Evolutionary conservation across 805 yeast species (phyloP).

Genomic region (Trichomonascus vanleenenianus): DNA sequence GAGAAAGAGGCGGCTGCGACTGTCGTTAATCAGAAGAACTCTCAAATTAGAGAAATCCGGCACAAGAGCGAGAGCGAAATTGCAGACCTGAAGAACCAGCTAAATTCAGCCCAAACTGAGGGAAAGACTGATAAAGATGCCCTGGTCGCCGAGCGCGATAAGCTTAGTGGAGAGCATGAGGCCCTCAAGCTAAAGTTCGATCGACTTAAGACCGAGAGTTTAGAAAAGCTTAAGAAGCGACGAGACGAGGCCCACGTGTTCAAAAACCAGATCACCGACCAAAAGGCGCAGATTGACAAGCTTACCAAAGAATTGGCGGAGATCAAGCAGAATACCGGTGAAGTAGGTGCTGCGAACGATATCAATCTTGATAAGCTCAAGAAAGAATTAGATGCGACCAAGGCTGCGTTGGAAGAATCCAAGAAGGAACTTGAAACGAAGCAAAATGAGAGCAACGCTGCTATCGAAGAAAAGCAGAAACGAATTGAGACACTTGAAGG

Average conservation of each 20-base stretch:
- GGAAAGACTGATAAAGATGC: not conserved
- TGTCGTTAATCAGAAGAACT: slow-evolving; percentile 3
- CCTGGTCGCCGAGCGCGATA: slow-evolving; percentile 8
- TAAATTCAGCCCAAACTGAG: not conserved
- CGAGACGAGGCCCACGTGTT: slow-evolving; percentile 12
- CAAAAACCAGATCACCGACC: slow-evolving; percentile 8
- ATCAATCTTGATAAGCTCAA: not conserved
- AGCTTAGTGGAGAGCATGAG: slow-evolving; percentile 8
- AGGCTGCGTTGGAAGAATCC: slow-evolving; percentile 21
- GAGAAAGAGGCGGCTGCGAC: not conserved
- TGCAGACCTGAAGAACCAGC: too few species aligned
- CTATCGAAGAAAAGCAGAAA: slow-evolving; percentile 15
- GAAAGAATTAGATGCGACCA: slow-evolving; percentile 7
- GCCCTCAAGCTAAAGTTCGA: slow-evolving; percentile 12
- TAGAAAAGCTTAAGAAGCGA: slow-evolving; percentile 19
- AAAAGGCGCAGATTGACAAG: slow-evolving; percentile 5
- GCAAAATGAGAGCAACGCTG: not conserved
- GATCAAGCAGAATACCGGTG: not conserved
- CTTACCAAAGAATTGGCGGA: slow-evolving; percentile 7
- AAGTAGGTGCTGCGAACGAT: not conserved
- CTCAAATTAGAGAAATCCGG: slow-evolving; percentile 7
- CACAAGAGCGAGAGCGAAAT: slow-evolving; percentile 4
- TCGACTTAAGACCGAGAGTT: slow-evolving; percentile 20
- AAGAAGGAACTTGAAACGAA: slow-evolving; percentile 5
- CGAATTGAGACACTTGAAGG: slow-evolving; percentile 27